phyloP scores from a whole-genome alignment of 2,329 filamentous ascomycete species.

The Metarhizium album region DNA sequence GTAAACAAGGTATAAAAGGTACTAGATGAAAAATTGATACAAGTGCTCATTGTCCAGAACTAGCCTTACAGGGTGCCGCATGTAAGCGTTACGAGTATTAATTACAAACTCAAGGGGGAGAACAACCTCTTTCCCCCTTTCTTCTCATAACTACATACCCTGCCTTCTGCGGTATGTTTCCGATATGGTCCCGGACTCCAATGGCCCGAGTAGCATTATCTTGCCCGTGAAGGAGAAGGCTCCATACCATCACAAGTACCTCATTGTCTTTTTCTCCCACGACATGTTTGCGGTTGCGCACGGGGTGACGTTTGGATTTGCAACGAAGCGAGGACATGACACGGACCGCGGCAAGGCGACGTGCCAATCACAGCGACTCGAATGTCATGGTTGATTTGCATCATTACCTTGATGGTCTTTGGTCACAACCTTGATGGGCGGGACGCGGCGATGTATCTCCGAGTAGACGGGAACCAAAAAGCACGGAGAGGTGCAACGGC shows the following conservation, averaged over 20 bases:
- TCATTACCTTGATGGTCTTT: conserved; percentile 4
- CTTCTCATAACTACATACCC: no score
- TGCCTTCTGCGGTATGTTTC: no score
- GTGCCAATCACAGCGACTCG: not conserved
- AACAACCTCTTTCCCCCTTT: no score
- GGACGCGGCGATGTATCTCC: conserved; percentile 1
- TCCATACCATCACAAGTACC: not conserved
- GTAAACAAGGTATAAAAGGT: no score
- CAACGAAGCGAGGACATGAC: not conserved
- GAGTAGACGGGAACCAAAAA: not conserved
- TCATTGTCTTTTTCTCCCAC: not conserved
- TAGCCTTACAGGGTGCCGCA: no score
- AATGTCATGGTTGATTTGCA: conserved; percentile 2
- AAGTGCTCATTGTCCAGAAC: no score
- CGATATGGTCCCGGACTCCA: no score
- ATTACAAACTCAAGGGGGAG: no score
- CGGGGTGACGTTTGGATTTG: not conserved
- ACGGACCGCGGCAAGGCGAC: not conserved
- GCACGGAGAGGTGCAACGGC: not conserved
- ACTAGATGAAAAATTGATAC: no score
- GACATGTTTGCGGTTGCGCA: not conserved
- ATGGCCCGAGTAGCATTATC: no score
- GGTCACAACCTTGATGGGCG: conserved; percentile 5
- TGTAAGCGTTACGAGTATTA: no score
- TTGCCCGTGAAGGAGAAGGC: no score